Base-by-base conservation (phyloP, 202 grass and related monocot genomes). In the Bolboschoenoplectus hybrid region DNA sequence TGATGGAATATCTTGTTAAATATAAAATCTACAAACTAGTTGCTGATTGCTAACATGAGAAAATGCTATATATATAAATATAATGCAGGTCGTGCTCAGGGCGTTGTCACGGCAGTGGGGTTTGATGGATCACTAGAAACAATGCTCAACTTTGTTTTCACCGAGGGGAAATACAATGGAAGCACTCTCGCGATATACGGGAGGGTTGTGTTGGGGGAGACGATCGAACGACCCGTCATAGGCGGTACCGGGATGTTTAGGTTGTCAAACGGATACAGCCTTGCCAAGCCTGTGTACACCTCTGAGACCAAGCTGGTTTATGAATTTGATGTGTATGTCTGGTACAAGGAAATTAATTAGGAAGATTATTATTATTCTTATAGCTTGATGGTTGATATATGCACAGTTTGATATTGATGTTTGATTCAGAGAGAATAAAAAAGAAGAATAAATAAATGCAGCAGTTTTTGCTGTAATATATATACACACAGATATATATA, bases 121-220 rank as follows among this genome's bases (percentile, higher is more conserved):
- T 32, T 47, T 9, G 62, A 82, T 6, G 39, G 80, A 8, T 34
- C 13, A 1, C 0, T 82, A 32, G n/a, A 32, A 36, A 34, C 80
- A 1, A 82, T 66, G 45, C 58, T 82, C 9, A 66, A 82, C 80
- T 82, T 82, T 0, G 39, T 82, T 38, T 82, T 78, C 51, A 78
- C 74, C 6, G 6, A 56, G 26, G 74, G 51, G 0, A 78, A 57
- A 51, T 78, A 78, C 61, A 82, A 82, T 9, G 61, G 41, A 1
- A 82, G 80, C 80, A 82, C 16, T 66, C 80, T 82, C 5, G 40
- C 60, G 9, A 64, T 82, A 20, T 82, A 47, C 41, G 80, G 80
- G 10, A 82, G 60, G 26, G 9, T 82, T 34, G 7, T 8, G 4
- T 3, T 50, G 58, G 61, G 61, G 3, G 14, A 17, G 9, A 11